Base-by-base conservation (phyloP, 306 rosid species). In the Dalbergia oliveri region DNA sequence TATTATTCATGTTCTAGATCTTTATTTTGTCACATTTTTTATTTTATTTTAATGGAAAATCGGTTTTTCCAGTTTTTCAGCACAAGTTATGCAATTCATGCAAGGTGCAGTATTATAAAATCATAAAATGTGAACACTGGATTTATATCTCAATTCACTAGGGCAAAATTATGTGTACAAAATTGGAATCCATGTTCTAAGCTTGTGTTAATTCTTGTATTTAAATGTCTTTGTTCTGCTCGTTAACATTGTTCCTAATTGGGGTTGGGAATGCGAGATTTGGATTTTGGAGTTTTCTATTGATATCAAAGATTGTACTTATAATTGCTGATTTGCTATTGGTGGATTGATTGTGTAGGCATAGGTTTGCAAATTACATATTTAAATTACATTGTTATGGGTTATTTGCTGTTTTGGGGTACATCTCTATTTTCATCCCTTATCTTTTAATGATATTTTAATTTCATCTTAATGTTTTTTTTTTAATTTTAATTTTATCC, bases 1-100 rank as follows among this genome's bases (percentile, higher is more conserved):
- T 92, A 88, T 61, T 65, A 11, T 2, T 49, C 45, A 39, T 35
- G 60, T 57, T 4, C 12, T 67, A 19, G 43, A 9, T 4, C 39
- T 58, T 61, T 51, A 2, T 39, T 7, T 16, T 21, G 57, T 82
- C 31, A 0, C 23, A 7, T 8, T 12, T 3, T 43, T 43, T 43
- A 2, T 37, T 80, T 5, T 14, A 33, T 13, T 64, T 60, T 4
- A 4, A 50, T 26, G 34, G 12, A 26, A 35, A 49, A 15, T 63
- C 57, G 8, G 9, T 26, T 18, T 56, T 35, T 10, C 21, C 7
- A 5, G 41, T 37, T 8, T 2, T 44, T 44, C 4, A 44, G 11
- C 50, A 2, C 50, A 44, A 44, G 11, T 2, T 19, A 12, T 61
- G 34, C 44, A 12, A 6, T 49, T 75, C 31, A 26, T 60, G 31